A percentile compares a stretch with the other conserved stretches of the same genome.
phyloP scores from a whole-genome alignment of 2,329 filamentous ascomycete genomes.

The Colletotrichum lupini region DNA sequence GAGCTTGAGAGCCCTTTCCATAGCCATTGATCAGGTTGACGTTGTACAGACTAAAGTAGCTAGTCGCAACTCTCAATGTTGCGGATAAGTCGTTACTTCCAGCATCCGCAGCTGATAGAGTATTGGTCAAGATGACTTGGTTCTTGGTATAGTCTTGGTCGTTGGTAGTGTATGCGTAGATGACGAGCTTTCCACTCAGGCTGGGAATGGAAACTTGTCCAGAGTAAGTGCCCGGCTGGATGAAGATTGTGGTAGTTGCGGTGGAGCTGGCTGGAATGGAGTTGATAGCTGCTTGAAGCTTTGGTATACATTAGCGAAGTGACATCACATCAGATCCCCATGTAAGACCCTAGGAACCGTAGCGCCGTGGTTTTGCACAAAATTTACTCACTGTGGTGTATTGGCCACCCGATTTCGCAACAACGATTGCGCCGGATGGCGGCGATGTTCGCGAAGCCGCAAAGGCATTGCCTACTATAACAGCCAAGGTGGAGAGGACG shows the following conservation, averaged over 20 bases:
- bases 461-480: slow-evolving; percentile 21
- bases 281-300: slow-evolving; percentile 66
- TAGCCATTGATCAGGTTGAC: slow-evolving; percentile 62
- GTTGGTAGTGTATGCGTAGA: slow-evolving; percentile 69
- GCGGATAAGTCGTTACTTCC: slow-evolving; percentile 64
- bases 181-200: slow-evolving; percentile 60
- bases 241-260: slow-evolving; percentile 68
- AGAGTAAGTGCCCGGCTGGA: slow-evolving; percentile 73
- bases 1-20: slow-evolving; percentile 59
- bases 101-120: slow-evolving; percentile 53
- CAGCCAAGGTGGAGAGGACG: slow-evolving; percentile 5
- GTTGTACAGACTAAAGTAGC: slow-evolving; percentile 71
- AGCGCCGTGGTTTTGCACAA: rapidly evolving
- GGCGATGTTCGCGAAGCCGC: slow-evolving; percentile 49
- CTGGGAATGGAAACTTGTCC: slow-evolving; percentile 67
- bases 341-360: not conserved
- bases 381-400: slow-evolving; percentile 19
- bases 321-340: not conserved
- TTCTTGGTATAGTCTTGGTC: slow-evolving; percentile 65
- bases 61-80: slow-evolving; percentile 57
- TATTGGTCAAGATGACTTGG: slow-evolving; percentile 61
- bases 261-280: slow-evolving; percentile 63
- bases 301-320: not conserved
- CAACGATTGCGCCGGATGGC: slow-evolving; percentile 62
- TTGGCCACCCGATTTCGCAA: slow-evolving; percentile 50